Evolutionary conservation across 2,329 filamentous ascomycete species (phyloP).

Genomic region (Penicillium sumatraense): DNA sequence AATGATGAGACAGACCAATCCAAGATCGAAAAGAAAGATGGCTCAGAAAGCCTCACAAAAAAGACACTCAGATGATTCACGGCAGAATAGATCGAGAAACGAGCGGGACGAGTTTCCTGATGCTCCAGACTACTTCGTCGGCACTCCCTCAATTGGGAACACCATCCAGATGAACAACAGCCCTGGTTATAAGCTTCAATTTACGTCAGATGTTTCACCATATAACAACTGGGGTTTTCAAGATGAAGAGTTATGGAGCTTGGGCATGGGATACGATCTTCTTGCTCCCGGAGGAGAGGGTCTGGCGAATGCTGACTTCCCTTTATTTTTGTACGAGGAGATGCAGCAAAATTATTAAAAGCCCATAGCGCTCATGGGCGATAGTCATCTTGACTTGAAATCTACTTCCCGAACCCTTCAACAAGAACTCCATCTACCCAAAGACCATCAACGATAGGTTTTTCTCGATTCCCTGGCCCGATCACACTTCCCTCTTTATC

Average conservation of each 20-base stretch:
- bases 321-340: background rate
- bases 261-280: background rate
- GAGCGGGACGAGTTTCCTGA: background rate
- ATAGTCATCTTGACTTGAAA: background rate
- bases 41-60: background rate
- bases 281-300: background rate
- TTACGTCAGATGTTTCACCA: background rate
- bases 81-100: background rate
- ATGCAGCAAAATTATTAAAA: background rate
- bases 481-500: conserved; percentile 2
- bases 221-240: background rate
- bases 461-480: conserved; percentile 4
- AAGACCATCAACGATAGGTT: conserved; percentile 9
- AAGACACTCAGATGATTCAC: background rate
- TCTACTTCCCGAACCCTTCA: conserved; percentile 9
- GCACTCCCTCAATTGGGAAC: background rate
- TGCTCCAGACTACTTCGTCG: background rate
- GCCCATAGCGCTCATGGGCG: background rate
- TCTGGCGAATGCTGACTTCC: background rate
- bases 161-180: background rate
- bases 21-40: background rate
- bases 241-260: background rate
- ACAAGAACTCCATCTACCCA: conserved; percentile 1
- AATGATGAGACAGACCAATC: background rate
- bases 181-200: background rate